A percentile compares a stretch with the other conserved stretches of the same genome.
Evolutionary conservation across 2,329 filamentous ascomycete species (phyloP).

Genomic region (Decorospora gaudefroyi): DNA sequence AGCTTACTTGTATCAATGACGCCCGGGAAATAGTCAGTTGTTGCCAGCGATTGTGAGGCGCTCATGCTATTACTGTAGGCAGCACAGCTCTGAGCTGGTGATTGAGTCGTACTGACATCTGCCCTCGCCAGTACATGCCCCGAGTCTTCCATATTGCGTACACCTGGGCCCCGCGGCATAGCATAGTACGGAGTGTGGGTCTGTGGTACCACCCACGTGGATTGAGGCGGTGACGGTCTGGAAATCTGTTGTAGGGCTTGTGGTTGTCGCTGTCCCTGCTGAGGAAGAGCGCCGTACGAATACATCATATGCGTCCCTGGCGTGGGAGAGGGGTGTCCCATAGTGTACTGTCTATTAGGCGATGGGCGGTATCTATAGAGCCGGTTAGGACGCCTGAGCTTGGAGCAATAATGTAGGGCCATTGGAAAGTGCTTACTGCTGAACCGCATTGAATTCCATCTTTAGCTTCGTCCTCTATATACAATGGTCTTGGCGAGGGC

Average conservation of each 20-base stretch:
- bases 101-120: conserved; percentile 30
- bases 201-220: conserved; percentile 45
- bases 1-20: conserved; percentile 48
- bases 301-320: conserved; percentile 46
- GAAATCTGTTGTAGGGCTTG: conserved; percentile 34
- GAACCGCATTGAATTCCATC: conserved; percentile 52
- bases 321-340: conserved; percentile 37
- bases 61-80: conserved; percentile 30
- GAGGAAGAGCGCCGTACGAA: conserved; percentile 35
- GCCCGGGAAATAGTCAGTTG: conserved; percentile 43
- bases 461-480: conserved; percentile 38
- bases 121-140: conserved; percentile 32
- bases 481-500: conserved; percentile 28
- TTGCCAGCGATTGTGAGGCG: conserved; percentile 23
- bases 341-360: conserved; percentile 43
- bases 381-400: conserved; percentile 25
- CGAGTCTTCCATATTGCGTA: conserved; percentile 33
- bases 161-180: conserved; percentile 28
- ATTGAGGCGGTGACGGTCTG: conserved; percentile 40
- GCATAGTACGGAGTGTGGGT: conserved; percentile 41
- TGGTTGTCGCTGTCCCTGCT: conserved; percentile 33
- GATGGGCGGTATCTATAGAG: conserved; percentile 45
- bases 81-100: conserved; percentile 29
- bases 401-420: conserved; percentile 5
- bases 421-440: conserved; percentile 41